Evolutionary conservation across 2,329 filamentous ascomycete species (phyloP), one percentile per base, ranked within the genome.

Genomic region (Alternaria infectoria): DNA sequence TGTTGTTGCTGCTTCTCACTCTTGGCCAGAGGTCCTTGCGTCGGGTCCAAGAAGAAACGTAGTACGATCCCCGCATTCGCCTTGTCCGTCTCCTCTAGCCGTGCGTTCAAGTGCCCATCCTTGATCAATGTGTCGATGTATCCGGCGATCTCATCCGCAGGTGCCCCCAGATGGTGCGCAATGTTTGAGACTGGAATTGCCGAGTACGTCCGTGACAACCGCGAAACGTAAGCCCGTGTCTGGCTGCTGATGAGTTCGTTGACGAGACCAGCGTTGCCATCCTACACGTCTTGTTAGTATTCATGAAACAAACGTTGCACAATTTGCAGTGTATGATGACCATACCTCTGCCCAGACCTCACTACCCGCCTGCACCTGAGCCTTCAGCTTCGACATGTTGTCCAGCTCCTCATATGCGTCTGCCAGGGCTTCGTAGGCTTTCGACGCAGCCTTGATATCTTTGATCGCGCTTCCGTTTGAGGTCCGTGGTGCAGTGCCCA

Each of bases 251-350:
- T 78, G 11, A 95, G 89, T 76, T 93, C 88, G 5, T 83, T 81
- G 12, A 97, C 84, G 13, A 98, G 86, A 4, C 89, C 87, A 5
- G 82, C 79, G 73, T 96, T 98, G 50, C 88, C 87, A 71, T 98
- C 93, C 69, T 87, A 65, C 15, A 47, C 23, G 40, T 54, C 52
- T 50, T 59, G 66, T 78, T 54, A 77, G 72, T 68, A 46, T 56
- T 56, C 49, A 30, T 26, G 45, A 61, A 65, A 65, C 61, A 61
- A 57, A 62, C 55, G 50, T 25, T 13, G 46, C 51, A 62, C 28
- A 52, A 36, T 51, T 62, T 52, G 23, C 25, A 17, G 23, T 60
- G 66, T 68, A 68, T 70, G 61, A 70, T 63, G 28, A 25, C 54
- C 83, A 68, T 76, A 86, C 85, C 68, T 87, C 84, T 40, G 81